Evolutionary conservation across 2,329 filamentous ascomycete species (phyloP), one percentile per base, ranked within the genome.

Genomic region (Emergomyces africanus): DNA sequence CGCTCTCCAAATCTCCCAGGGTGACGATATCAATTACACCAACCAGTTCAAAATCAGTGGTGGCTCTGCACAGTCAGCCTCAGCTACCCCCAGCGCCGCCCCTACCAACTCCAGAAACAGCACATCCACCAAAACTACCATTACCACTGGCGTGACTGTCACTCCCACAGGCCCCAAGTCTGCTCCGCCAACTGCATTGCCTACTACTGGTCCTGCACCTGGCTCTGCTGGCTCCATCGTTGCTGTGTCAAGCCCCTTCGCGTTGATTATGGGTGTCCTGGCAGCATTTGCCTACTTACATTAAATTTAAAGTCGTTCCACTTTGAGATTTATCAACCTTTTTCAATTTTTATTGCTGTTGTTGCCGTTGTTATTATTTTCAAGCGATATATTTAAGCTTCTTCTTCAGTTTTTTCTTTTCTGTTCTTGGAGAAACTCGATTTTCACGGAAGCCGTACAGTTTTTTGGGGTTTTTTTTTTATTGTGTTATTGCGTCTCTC

Each of bases 1-100:
- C 66, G 82, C 83, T 58, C 77, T 85, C 60, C 71, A 83, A 69
- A 83, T 86, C 71, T 68, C 66, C 15, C 82, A 84, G 67, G 78
- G 74, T 60, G 71, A 67, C 46, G 61, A 73, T 54, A 66, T 74
- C 68, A 85, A 85, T 74, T 85, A 83, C 73, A 80, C 77, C 51
- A 79, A 76, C 50, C 76, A 75, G 35, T 75, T 85, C 68, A 66
- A 67, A 37, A 67, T 82, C 51, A 69, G 71, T 41, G 75, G 75
- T 46, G 72, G 70, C 46, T 64, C 67, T 59, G 64, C 64, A 57
- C 48, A 61, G 12, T 57, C 20, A 12, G 28, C 25, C 25, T 28
- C 30, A 37, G 18, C 51, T 57, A 63, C 51, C 28, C 54, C 61
- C 8, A 59, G 63, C 28, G 60, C 66, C 15, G 62, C 64, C 23